Percentiles rank a stretch among this genome's conserved stretches.
These are phyloP conservation scores for Paralagenidium karlingii DNA, from an alignment of 352 stramenopile genomes.

Conservation along the genomic window DNA sequence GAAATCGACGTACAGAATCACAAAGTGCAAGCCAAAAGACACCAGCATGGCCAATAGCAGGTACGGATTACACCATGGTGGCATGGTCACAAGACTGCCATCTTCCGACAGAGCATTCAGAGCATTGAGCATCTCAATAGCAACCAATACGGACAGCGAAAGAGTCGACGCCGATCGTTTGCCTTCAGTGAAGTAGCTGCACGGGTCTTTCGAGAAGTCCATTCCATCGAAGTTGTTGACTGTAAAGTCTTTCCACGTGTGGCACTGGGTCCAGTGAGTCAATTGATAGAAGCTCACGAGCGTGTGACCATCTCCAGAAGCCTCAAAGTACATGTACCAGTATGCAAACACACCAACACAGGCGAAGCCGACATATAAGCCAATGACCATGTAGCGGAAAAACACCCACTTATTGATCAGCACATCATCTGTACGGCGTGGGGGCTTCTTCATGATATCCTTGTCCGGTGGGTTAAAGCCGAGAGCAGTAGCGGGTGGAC, in stretches of 20 bases:
- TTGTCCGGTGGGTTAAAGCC: constrained; percentile 98
- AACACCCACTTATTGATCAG: constrained; percentile 98
- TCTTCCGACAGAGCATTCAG: constrained; percentile 91
- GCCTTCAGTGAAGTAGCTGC: constrained; percentile 88
- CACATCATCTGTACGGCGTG: constrained; percentile 91
- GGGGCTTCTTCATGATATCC: constrained; percentile 95
- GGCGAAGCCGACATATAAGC: constrained; percentile 88
- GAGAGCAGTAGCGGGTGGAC: constrained; percentile 94
- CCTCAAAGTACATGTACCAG: constrained; percentile 90
- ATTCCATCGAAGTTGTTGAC: constrained; percentile 87
- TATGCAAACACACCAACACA: constrained; percentile 89
- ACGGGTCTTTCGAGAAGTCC: constrained; percentile 84
- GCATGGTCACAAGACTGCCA: constrained; percentile 85
- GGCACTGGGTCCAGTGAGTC: constrained; percentile 84
- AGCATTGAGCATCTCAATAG: constrained; percentile 94
- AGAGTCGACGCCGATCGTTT: constrained; percentile 89
- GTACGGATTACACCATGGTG: constrained; percentile 90
- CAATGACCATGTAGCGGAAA: constrained; percentile 94
- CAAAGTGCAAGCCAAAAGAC: constrained; percentile 89
- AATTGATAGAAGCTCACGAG: constrained; percentile 85
- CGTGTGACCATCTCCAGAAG: constrained; percentile 85
- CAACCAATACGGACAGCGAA: constrained; percentile 88
- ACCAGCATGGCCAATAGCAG: constrained; percentile 88
- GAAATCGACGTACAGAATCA: constrained; percentile 90
- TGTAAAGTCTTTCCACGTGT: constrained; percentile 85